Base-by-base conservation (phyloP, 306 rosid genomes). In the Vigna nakashimae region DNA sequence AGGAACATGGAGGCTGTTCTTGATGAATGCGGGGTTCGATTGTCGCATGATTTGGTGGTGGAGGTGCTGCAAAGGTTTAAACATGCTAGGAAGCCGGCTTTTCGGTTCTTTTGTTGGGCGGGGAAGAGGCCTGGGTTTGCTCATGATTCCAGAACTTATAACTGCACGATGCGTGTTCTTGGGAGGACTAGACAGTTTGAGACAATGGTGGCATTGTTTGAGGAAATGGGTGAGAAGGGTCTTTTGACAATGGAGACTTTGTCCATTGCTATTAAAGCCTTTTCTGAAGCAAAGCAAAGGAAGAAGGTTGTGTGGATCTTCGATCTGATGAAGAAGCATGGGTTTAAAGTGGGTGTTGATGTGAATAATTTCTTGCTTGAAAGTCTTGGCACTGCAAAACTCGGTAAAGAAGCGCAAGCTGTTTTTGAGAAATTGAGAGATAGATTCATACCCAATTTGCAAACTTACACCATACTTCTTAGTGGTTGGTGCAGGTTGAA, bases 1-100 rank as follows among this genome's bases (percentile, higher is more conserved):
- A 79, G 93, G 88, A 95, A 91, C 82, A 91, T 95, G 97, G 98
- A 95, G 82, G 93, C 86, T 0, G 98, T 92, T 82, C 97, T 95
- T 17, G 96, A 95, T 88, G 92, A 88, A 71, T 87, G 84, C 65
- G 82, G 86, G 49, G 71, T 92, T 70, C 22, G 59, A 28, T 86
- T 95, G 68, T 89, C 99, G 0, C 90, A 79, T 79, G 96, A 91
- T 86, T 87, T 92, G 84, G 96, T 95, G 38, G 84, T 89, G 71
- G 92, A 87, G 42, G 96, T 95, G 82, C 83, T 95, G 87, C 87
- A 76, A 46, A 65, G 98, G 79, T 95, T 89, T 70, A 88, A 71
- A 40, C 98, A 91, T 51, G 93, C 98, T 32, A 82, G 98, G 82
- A 95, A 92, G 70, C 98, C 97, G 0, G 93, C 97, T 0, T 95